These are phyloP conservation scores for Fusarium miscanthi DNA, from an alignment of 2,329 filamentous ascomycete species.

Conservation along the genomic window DNA sequence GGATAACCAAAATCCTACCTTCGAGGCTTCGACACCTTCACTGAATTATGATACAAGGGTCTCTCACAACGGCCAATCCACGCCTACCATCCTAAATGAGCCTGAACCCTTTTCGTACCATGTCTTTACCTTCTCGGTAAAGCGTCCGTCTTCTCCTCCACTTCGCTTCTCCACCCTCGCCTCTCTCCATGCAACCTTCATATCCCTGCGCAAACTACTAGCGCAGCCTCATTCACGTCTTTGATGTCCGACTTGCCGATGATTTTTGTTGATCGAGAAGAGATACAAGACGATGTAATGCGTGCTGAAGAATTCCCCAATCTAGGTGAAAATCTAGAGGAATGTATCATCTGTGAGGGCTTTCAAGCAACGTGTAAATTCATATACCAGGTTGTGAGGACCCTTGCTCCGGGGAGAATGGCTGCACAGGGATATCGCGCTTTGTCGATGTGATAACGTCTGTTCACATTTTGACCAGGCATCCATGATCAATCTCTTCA, in stretches of 20 bases:
- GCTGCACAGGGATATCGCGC: slow-evolving; percentile 31
- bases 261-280: neutral
- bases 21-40: neutral
- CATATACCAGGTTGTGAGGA: slow-evolving; percentile 5
- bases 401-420: slow-evolving; percentile 21
- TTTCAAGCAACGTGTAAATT: neutral
- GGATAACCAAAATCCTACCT: neutral
- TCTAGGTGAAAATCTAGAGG: neutral
- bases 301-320: neutral
- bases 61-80: slow-evolving; percentile 13
- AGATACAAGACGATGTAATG: neutral
- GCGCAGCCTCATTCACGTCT: slow-evolving; percentile 39
- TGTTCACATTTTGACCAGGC: slow-evolving; percentile 26
- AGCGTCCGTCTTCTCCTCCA: slow-evolving; percentile 37
- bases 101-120: slow-evolving; percentile 37
- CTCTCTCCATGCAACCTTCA: slow-evolving; percentile 29
- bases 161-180: slow-evolving; percentile 32
- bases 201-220: slow-evolving; percentile 38
- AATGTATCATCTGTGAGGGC: neutral
- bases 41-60: neutral
- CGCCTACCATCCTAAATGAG: slow-evolving; percentile 15
- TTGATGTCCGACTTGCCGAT: slow-evolving; percentile 4
- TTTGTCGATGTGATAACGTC: slow-evolving; percentile 33
- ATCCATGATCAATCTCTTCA: slow-evolving; percentile 34
- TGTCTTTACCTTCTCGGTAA: slow-evolving; percentile 33